Evolutionary conservation across 2,329 filamentous ascomycete species (phyloP), one percentile per base, ranked within the genome.

Genomic region (Neophaeococcomyces aloes): DNA sequence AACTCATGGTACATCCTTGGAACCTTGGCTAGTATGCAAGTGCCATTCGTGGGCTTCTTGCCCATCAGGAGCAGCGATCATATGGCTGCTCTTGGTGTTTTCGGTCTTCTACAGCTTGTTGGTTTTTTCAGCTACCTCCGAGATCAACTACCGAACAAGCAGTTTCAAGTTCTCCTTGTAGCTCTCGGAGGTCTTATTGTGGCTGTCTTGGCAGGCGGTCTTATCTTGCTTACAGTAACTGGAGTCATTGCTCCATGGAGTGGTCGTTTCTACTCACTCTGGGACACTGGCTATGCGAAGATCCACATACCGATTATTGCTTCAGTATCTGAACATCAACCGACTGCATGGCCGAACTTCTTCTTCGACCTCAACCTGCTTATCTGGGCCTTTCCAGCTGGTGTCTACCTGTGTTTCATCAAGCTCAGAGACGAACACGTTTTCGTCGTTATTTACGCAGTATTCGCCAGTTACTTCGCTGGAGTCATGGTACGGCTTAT

Each of bases 401-500:
- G 91, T 65, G 87, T 98, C 46, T 98, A 96, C 69, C 81, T 98
- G 67, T 95, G 88, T 72, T 98, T 96, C 80, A 83, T 87, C 62
- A 81, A 83, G 51, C 78, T 98, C 46, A 81, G 79, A 56, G 93
- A 98, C 60, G 88, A 98, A 72, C 91, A 98, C 61, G 89, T 98
- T 48, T 98, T 98, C 60, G 78, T 98, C 56, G 83, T 98, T 57
- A 93, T 96, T 54, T 98, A 98, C 62, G 80, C 88, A n/a, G 79
- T 98, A 35, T 82, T 96, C 52, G 86, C 86, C 53, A 95, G 86
- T 67, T 98, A 98, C 72, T 98, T 98, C 59, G 86, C 93, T 18
- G 91, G 91, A 62, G 93, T 98, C 67, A 98, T 98, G 91, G 91
- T 98, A 49, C 87, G 91, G 68, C 72, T 98, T 58, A 98, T 98